Percentiles rank a stretch among this genome's conserved stretches.
These are phyloP conservation scores for Mycena rebaudengoi DNA, from an alignment of 768 basidiomycete genomes.

Conservation along the genomic window DNA sequence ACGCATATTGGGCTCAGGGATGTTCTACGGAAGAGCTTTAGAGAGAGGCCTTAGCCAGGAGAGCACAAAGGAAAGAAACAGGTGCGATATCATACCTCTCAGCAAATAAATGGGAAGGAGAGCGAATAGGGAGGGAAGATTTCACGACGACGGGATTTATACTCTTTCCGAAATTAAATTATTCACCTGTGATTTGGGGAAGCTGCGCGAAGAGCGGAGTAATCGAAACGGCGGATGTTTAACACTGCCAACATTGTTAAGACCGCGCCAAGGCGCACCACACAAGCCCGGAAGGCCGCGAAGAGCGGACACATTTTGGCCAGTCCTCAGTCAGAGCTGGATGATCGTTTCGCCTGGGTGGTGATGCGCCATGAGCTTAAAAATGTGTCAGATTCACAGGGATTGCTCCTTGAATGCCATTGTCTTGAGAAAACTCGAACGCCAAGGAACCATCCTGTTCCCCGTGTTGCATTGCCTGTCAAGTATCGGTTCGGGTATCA, in stretches of 20 bases:
- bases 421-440: slow-evolving; percentile 7
- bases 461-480: background rate
- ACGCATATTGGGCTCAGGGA: slow-evolving; percentile 12
- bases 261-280: background rate
- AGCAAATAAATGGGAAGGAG: background rate
- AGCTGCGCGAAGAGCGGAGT: slow-evolving; percentile 1
- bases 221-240: background rate
- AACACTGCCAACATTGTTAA: background rate
- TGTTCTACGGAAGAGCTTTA: slow-evolving; percentile 1
- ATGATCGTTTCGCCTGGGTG: slow-evolving; percentile 7
- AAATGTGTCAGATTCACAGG: background rate
- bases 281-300: background rate
- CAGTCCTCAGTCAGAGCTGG: slow-evolving; percentile 6
- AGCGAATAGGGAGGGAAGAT: background rate
- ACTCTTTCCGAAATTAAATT: slow-evolving; percentile 1
- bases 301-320: slow-evolving; percentile 2
- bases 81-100: background rate
- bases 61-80: slow-evolving; percentile 1
- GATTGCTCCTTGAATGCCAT: slow-evolving; percentile 1
- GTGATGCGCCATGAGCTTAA: slow-evolving; percentile 1
- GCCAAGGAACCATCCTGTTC: slow-evolving; percentile 3
- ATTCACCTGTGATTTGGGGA: slow-evolving; percentile 1
- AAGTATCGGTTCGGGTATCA: slow-evolving; percentile 5
- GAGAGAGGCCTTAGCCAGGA: background rate
- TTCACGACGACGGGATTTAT: slow-evolving; percentile 1